Conservation (phyloP, 2,329 filamentous ascomycete species). For the Pestalotiopsis fici region DNA sequence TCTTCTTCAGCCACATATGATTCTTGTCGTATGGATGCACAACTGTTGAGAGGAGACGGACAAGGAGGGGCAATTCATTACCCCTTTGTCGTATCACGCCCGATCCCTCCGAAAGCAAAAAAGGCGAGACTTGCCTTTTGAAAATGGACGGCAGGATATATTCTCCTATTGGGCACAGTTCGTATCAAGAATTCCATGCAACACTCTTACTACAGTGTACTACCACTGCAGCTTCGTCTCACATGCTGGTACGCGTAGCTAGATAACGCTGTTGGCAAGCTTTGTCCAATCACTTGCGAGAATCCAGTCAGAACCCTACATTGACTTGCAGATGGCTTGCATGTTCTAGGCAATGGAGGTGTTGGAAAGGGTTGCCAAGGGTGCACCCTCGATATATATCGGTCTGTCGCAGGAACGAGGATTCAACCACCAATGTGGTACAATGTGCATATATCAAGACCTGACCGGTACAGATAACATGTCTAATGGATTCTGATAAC, state of each 20-base stretch:
- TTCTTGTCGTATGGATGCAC: background rate
- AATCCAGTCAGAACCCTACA: background rate
- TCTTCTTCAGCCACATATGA: background rate
- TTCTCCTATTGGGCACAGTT: background rate
- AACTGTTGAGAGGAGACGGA: background rate
- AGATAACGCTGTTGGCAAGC: background rate
- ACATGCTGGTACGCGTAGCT: conserved; percentile 5
- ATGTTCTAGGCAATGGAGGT: background rate
- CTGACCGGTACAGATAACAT: background rate
- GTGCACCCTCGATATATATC: background rate
- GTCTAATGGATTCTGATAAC: background rate
- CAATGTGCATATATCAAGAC: background rate
- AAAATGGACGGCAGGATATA: background rate
- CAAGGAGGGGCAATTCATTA: background rate
- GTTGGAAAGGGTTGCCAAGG: background rate
- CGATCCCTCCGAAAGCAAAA: background rate
- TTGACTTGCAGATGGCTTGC: conserved; percentile 1
- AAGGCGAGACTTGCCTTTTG: background rate
- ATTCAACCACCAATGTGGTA: background rate
- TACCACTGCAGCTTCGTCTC: background rate
- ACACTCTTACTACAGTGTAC: background rate
- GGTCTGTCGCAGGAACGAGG: background rate
- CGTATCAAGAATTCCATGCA: background rate
- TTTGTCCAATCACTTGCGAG: background rate
- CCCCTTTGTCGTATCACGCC: background rate